These are phyloP conservation scores for Orobanche coerulescens DNA, from an alignment of 257 asterid species.

Conservation along the genomic window DNA sequence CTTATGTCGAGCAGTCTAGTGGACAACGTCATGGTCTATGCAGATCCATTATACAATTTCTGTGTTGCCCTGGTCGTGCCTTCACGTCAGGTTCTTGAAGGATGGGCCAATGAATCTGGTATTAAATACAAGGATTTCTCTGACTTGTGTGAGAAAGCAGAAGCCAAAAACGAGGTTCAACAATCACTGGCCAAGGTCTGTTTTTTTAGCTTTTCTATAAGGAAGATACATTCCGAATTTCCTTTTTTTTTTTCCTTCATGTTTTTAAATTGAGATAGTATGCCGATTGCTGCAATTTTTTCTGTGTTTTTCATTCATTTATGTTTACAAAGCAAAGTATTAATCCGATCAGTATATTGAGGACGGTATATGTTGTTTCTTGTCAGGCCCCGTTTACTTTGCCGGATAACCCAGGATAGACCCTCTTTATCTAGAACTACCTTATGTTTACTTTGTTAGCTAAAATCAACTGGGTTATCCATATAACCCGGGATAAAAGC, in stretches of 20 bases:
- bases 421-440: no score
- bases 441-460: no score
- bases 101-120: slow-evolving; percentile 78
- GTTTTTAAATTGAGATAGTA: neutral
- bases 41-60: slow-evolving; percentile 75
- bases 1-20: slow-evolving; percentile 50
- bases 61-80: slow-evolving; percentile 86
- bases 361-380: no score
- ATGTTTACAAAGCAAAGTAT: neutral
- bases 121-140: slow-evolving; percentile 42
- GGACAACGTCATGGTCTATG: slow-evolving; percentile 63
- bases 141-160: slow-evolving; percentile 59
- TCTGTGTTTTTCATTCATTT: neutral
- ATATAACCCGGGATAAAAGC: no score
- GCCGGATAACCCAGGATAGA: no score
- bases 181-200: slow-evolving; percentile 71
- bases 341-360: neutral
- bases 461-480: no score
- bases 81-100: slow-evolving; percentile 52
- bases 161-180: slow-evolving; percentile 59
- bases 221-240: neutral
- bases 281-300: neutral
- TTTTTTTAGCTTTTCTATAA: slow-evolving; percentile 1
- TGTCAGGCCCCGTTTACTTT: no score
- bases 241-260: neutral